Conservation (phyloP, 1,284 basidiomycete species). For the Ustilago tritici region DNA sequence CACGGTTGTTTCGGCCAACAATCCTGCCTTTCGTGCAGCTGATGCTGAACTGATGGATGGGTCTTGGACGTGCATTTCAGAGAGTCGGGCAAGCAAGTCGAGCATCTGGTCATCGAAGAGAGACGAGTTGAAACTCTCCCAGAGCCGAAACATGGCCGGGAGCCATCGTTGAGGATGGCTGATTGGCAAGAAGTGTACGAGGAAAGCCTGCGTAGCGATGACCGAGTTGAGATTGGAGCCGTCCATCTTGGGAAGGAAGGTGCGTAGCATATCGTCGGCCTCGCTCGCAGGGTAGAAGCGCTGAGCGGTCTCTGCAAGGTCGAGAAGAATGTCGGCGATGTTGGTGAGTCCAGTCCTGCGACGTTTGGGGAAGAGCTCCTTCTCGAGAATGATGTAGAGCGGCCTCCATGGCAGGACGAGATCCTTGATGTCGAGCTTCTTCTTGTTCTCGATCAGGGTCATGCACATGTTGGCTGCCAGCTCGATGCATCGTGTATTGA, state of each 20-base stretch:
- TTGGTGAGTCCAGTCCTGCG: slow-evolving; percentile 70
- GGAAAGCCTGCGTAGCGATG: slow-evolving; percentile 64
- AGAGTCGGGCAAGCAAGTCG: slow-evolving; percentile 81
- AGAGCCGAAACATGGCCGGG: slow-evolving; percentile 76
- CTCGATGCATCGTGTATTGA: slow-evolving; percentile 79
- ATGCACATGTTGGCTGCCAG: slow-evolving; percentile 81
- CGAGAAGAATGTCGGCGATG: slow-evolving; percentile 84
- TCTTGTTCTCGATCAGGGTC: slow-evolving; percentile 81
- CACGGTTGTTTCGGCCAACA: slow-evolving; percentile 20
- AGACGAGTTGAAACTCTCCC: slow-evolving; percentile 86
- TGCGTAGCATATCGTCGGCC: slow-evolving; percentile 87
- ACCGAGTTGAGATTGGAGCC: slow-evolving; percentile 77
- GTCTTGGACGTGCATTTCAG: slow-evolving; percentile 79
- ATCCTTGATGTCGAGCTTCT: slow-evolving; percentile 82
- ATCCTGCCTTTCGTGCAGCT: slow-evolving; percentile 24
- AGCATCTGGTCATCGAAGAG: slow-evolving; percentile 85
- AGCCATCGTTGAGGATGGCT: slow-evolving; percentile 65
- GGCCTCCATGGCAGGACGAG: slow-evolving; percentile 89
- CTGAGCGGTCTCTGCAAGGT: slow-evolving; percentile 83
- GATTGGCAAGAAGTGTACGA: slow-evolving; percentile 68
- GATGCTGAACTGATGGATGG: slow-evolving; percentile 47
- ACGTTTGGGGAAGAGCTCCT: slow-evolving; percentile 85
- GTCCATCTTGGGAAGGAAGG: slow-evolving; percentile 81
- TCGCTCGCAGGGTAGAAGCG: slow-evolving; percentile 91
- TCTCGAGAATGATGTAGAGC: slow-evolving; percentile 81